Percentiles rank a stretch among this genome's conserved stretches.
These are phyloP conservation scores for Anisogramma anomala DNA, from an alignment of 2,329 filamentous ascomycete species.

Conservation along the genomic window DNA sequence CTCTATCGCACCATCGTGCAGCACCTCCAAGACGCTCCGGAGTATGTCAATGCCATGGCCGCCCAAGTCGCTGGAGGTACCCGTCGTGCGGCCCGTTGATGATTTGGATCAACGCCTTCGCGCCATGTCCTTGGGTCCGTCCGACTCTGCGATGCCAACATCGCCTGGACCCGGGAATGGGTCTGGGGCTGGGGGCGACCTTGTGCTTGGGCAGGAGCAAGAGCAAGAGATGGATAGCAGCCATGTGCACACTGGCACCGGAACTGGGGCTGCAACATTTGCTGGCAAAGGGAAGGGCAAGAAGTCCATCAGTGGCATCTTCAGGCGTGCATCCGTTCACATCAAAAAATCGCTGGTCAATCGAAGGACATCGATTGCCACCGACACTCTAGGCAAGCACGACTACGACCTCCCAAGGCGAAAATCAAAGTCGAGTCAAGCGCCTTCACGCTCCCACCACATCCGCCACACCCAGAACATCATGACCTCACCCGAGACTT, in stretches of 20 bases:
- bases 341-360: constrained; percentile 42
- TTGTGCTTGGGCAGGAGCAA: neutral
- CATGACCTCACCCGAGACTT: constrained; percentile 13
- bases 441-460: constrained; percentile 11
- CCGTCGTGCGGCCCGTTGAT: constrained; percentile 25
- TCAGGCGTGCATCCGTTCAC: constrained; percentile 45
- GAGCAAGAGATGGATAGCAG: neutral
- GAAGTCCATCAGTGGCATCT: constrained; percentile 35
- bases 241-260: neutral
- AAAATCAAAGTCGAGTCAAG: constrained; percentile 9
- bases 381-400: constrained; percentile 6
- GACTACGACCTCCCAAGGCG: no score
- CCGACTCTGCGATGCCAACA: neutral
- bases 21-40: constrained; percentile 19
- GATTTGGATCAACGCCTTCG: constrained; percentile 19
- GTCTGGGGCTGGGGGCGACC: neutral
- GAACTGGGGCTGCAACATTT: no score
- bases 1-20: constrained; percentile 20
- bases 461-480: constrained; percentile 9
- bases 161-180: neutral
- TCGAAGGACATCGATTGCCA: constrained; percentile 32
- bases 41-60: constrained; percentile 41
- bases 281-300: neutral
- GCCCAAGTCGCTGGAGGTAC: constrained; percentile 31
- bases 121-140: constrained; percentile 19